Evolutionary conservation across 2,329 filamentous ascomycete genomes (phyloP).

Genomic region (Davidsoniella neocaledoniae): DNA sequence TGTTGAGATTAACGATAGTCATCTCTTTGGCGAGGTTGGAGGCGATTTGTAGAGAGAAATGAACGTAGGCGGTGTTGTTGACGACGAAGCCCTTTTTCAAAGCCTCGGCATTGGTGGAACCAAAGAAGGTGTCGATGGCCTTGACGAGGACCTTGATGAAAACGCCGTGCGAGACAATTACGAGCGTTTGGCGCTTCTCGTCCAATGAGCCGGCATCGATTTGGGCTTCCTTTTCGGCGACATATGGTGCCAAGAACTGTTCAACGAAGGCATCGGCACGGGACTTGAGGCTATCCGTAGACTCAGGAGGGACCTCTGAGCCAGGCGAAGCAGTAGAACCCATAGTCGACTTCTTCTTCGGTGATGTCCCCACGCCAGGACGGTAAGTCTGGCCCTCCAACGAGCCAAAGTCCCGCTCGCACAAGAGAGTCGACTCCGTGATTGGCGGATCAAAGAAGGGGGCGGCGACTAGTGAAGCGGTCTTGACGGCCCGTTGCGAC

Average conservation of each 20-base stretch:
- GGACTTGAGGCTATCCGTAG: slow-evolving; percentile 44
- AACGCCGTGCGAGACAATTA: slow-evolving; percentile 69
- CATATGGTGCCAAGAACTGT: slow-evolving; percentile 27
- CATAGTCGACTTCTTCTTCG: slow-evolving; percentile 15
- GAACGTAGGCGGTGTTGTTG: slow-evolving; percentile 37
- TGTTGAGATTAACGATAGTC: slow-evolving; percentile 46
- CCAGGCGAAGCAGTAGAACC: slow-evolving; percentile 27
- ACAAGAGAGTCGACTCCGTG: slow-evolving; percentile 26
- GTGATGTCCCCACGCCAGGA: slow-evolving; percentile 5
- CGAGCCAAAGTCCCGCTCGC: slow-evolving; percentile 60
- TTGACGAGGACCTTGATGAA: slow-evolving; percentile 55
- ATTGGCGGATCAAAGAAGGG: slow-evolving; percentile 26
- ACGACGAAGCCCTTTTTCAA: slow-evolving; percentile 18
- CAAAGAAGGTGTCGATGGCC: slow-evolving; percentile 39
- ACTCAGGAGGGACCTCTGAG: slow-evolving; percentile 29
- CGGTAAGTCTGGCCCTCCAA: slow-evolving; percentile 49
- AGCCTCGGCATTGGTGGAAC: slow-evolving; percentile 13
- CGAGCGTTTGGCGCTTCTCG: slow-evolving; percentile 24
- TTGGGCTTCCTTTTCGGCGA: not conserved
- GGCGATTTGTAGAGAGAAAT: slow-evolving; percentile 15
- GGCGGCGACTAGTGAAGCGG: slow-evolving; percentile 47
- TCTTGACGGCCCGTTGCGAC: slow-evolving; percentile 55
- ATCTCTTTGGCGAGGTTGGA: slow-evolving; percentile 14
- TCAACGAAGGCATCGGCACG: slow-evolving; percentile 53
- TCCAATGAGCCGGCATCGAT: not conserved